Base-by-base conservation (phyloP, 2,329 filamentous ascomycete species). In the Beauveria caledonica region DNA sequence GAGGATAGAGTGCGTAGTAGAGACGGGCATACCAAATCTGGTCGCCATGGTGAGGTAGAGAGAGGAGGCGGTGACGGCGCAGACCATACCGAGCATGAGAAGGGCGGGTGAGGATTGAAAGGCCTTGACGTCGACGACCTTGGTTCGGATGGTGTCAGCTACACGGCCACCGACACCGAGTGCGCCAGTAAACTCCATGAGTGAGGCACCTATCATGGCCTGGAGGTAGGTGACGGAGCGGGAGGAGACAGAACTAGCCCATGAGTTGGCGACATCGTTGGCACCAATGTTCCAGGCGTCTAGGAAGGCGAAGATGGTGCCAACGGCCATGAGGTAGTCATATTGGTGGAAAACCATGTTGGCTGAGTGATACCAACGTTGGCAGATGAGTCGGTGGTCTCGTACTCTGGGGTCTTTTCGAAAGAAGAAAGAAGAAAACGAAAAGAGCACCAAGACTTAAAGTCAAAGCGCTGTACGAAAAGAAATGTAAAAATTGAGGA, bases 201-300 rank as follows among this genome's bases (percentile, higher is more conserved):
- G 68, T 49, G 79, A 77, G 42, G 80, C 83, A 29, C 83, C 72
- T 13, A 79, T 64, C 82, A 84, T 83, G 64, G 82, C 84, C 70
- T 86, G 83, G 58, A 80, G 63, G 69, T 86, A 82, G 19, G 81
- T 80, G 46, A 88, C 72, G 62, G 87, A 89, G 44, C 86, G 78
- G 3, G 87, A 89, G 1, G 85, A 87, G 62, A 90, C 87, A 64
- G 83, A 86, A 39, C 85, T 88, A n/a, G 86, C 86, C 83, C 85
- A 90, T 1, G 86, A 83, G 76, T 90, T 90, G 72, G 87, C 87
- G 62, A 90, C 86, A 86, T 90, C 87, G 74, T 85, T 78, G 70
- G 69, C 73, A 65, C 74, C 75, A 72, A 66, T 86, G 69, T 86
- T 87, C 81, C 82, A 87, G 58, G 84, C 84, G 69, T 87, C 85